Base-by-base conservation (phyloP, 768 basidiomycete genomes). In the Hemileccinum impolitum region DNA sequence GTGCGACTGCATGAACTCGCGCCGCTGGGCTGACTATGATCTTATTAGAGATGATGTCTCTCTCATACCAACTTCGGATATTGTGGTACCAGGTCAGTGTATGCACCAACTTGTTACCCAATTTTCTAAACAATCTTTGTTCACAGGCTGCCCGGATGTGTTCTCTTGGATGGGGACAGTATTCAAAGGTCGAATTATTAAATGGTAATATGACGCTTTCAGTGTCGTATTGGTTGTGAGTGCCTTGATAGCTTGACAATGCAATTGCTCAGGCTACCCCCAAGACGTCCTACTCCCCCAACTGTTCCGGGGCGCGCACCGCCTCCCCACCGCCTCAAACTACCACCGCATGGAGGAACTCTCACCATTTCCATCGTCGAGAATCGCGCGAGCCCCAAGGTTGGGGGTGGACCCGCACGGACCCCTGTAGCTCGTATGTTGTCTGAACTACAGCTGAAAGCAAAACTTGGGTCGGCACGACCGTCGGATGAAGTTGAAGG, bases 1-100 rank as follows among this genome's bases (percentile, higher is more conserved):
- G 91, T 66, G 59, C 4, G 41, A 14, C 43, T 32, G 38, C 15
- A 23, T 12, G 1, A 23, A 19, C 19, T 18, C 13, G 30, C 7
- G 13, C 42, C 6, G 6, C 14, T 21, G 36, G 17, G 18, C 45
- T 56, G 19, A 57, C 10, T 15, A 10, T 43, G 39, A 8, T 41
- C 8, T 3, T 4, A 8, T 53, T 53, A 94, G 92, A 94, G 64
- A 87, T 90, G 75, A 89, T 94, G 81, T 90, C 91, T 1, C 68
- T 96, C 50, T 86, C 90, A 2, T 96, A 96, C 67, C 94, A 95
- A 60, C 76, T 97, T 14, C 94, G 94, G 67, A 87, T 93, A 53
- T 67, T 97, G 41, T 84, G 83, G 77, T 87, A 84, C 59, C 90
- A 93, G 63, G 78, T 74, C 45, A n/a, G 65, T 48, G n/a, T 43